These are phyloP conservation scores for Suillus occidentalis DNA, from an alignment of 768 basidiomycete species.

Conservation along the genomic window DNA sequence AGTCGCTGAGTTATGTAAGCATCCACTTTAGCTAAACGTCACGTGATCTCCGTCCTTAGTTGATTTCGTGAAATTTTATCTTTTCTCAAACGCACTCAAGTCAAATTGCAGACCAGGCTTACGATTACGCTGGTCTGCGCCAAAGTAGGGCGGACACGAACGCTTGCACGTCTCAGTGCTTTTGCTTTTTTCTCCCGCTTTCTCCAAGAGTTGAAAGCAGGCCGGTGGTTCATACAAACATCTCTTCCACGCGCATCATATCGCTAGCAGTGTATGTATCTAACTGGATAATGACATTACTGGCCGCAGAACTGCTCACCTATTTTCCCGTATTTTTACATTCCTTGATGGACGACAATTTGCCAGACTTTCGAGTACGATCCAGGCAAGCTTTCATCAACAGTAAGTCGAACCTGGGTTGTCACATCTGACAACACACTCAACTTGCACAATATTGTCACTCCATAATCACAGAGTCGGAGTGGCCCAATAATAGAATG, in stretches of 20 bases:
- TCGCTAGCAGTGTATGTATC: not conserved
- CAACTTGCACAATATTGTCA: too few species aligned
- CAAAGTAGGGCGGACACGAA: slow-evolving; percentile 35
- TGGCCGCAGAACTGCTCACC: not conserved
- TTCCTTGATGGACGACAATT: not conserved
- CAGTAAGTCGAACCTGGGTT: not conserved
- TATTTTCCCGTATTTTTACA: not conserved
- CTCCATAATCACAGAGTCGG: too few species aligned
- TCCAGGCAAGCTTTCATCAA: not conserved
- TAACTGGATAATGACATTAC: not conserved
- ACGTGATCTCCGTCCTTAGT: slow-evolving; percentile 13
- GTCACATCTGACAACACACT: too few species aligned
- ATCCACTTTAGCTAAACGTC: not conserved
- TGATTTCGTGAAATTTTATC: not conserved
- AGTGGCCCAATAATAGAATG: not conserved
- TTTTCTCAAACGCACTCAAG: slow-evolving; percentile 31
- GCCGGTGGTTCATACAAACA: slow-evolving; percentile 33
- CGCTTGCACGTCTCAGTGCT: slow-evolving; percentile 31
- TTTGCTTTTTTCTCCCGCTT: slow-evolving; percentile 23
- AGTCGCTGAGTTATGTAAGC: not conserved
- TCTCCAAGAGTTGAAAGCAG: slow-evolving; percentile 20
- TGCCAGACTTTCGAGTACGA: not conserved
- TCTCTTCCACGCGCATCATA: not conserved
- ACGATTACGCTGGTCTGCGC: slow-evolving; percentile 29
- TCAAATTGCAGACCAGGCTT: slow-evolving; percentile 32